Percentiles rank a stretch among this genome's conserved stretches.
phyloP scores from a whole-genome alignment of 2,329 filamentous ascomycete species.

The Colletotrichum magnum region DNA sequence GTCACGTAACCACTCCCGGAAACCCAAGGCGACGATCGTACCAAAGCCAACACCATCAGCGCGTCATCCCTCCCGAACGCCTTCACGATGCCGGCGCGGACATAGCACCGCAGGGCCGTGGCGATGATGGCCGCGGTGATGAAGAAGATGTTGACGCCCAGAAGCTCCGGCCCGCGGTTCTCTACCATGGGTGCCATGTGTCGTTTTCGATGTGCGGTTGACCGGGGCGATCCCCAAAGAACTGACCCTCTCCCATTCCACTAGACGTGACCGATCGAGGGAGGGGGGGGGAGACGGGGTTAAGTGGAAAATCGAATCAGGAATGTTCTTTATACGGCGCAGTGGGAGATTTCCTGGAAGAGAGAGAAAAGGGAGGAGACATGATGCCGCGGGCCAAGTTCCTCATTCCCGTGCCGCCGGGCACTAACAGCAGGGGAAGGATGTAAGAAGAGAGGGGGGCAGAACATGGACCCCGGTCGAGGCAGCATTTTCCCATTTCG shows the following conservation, averaged over 20 bases:
- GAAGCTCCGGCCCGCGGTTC: constrained; percentile 53
- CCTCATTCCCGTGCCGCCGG: constrained; percentile 8
- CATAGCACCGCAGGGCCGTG: constrained; percentile 51
- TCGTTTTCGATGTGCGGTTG: constrained; percentile 8
- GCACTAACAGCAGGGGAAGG: background rate
- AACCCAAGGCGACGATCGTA: constrained; percentile 42
- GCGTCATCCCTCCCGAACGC: constrained; percentile 57
- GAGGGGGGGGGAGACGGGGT: constrained; percentile 3
- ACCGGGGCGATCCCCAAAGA: constrained; percentile 23
- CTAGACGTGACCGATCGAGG: background rate
- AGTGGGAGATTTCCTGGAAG: too few relatives aligned
- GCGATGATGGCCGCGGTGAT: constrained; percentile 47
- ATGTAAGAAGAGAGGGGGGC: too few relatives aligned
- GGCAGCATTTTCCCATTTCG: background rate
- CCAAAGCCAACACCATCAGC: constrained; percentile 54
- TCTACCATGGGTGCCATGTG: constrained; percentile 35
- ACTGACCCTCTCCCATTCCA: constrained; percentile 29
- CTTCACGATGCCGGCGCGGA: constrained; percentile 52
- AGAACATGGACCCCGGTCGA: background rate
- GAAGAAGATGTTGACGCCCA: constrained; percentile 50
- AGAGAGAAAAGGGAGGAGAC: background rate
- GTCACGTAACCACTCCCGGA: background rate
- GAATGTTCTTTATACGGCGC: constrained; percentile 7
- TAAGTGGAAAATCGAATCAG: background rate
- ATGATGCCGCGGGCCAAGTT: background rate